Conservation (phyloP, 2,329 filamentous ascomycete species). For the Sporothrix variecibatus region DNA sequence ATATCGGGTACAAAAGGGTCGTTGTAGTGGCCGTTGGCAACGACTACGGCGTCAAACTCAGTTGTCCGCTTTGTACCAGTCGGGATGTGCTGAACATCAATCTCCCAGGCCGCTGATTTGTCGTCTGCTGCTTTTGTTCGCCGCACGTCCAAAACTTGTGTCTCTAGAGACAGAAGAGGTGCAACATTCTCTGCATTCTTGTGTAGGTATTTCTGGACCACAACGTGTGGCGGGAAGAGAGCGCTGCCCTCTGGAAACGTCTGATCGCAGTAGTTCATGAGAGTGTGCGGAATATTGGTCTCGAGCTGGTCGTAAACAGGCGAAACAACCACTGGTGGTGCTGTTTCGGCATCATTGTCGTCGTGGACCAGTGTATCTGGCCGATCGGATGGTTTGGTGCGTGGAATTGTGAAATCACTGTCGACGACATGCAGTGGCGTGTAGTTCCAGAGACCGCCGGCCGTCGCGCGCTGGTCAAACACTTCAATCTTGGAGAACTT, state of each 20-base stretch:
- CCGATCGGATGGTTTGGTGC: conserved; percentile 37
- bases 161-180: background rate
- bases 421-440: conserved; percentile 38
- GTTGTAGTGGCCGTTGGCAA: conserved; percentile 67
- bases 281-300: conserved; percentile 71
- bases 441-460: conserved; percentile 76
- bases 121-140: background rate
- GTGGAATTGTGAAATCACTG: conserved; percentile 32
- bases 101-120: conserved; percentile 38
- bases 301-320: conserved; percentile 71
- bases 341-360: background rate
- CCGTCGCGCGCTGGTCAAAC: conserved; percentile 67
- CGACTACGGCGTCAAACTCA: conserved; percentile 63
- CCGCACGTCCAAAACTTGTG: background rate
- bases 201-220: conserved; percentile 61
- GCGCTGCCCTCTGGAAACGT: conserved; percentile 59
- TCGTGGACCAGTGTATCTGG: conserved; percentile 47
- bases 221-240: conserved; percentile 66
- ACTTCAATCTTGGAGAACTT: conserved; percentile 64
- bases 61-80: conserved; percentile 32
- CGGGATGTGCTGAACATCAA: conserved; percentile 33
- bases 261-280: conserved; percentile 71
- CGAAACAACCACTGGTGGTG: conserved; percentile 60
- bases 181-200: background rate
- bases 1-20: conserved; percentile 64